Base-by-base conservation (phyloP, 2,329 filamentous ascomycete species). In the Arthrobotrys sinensis region DNA sequence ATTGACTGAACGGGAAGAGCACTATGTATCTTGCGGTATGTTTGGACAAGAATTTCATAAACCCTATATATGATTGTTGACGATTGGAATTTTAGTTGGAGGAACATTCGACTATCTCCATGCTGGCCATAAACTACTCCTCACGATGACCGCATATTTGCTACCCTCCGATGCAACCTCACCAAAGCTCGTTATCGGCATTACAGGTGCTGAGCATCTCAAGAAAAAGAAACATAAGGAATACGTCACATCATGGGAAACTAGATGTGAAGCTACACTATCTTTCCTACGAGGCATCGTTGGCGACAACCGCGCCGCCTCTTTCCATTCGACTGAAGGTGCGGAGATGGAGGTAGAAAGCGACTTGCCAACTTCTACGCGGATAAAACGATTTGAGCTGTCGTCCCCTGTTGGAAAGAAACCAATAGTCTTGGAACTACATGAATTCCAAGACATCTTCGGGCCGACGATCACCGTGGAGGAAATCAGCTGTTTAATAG, bases 61-160 rank as follows among this genome's bases (percentile, higher is more conserved):
- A 73, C 28, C 16, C 16, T 43, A 1, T 0, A 12, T 57, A 36
- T 24, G 4, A 16, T 24, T 71, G 76, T 79, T 81, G 43, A 76
- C 48, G 34, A 24, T 34, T 32, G 12, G 40, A 43, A 40, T n/a
- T 28, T 21, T 40, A 81, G 81, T 98, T 11, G 96, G 95, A 34
- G 96, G 96, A 8, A 99, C 96, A 0, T 99, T 98, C 85, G 96
- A 99, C 84, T 94, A 98, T 84, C 88, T 99, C 21, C 96, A 99
- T 83, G 91, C 93, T 3, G 96, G 96, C 4, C 96, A 99, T 86
- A 99, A 98, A 85, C 87, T 98, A n/a, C 88, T 99, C 19, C 89
- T 99, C 19, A 94, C 94, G n/a, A 94, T 94, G 79, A 93, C 92
- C 0, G 89, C 91, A 0, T 89, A 97, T 70, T 88, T 93, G 43